Base-by-base conservation (phyloP, 106 monocot genomes). In the Ottelia alismoides region DNA sequence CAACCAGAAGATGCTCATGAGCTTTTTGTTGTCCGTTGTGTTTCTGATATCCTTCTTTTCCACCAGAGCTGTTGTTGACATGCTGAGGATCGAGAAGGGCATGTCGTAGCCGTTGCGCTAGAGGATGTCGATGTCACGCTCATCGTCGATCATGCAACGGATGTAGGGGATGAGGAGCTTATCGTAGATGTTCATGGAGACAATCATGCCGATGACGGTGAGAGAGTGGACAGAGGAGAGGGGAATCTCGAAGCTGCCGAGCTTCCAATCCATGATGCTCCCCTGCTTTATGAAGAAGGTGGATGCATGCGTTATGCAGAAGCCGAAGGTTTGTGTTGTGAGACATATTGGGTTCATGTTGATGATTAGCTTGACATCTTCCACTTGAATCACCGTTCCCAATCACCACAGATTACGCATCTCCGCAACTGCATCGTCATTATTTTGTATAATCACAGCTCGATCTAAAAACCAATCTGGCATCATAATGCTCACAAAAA, bases 221-320 rank as follows among this genome's bases (percentile, higher is more conserved):
- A 92, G 47, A 25, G 81, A 49, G 74, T 45, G 82, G 63, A 82
- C 11, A 20, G 76, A 77, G 45, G 86, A 78, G 20, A 82, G 71
- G 0, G 92, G 92, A 25, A 92, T 68, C 49, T 72, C 71, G 58
- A 92, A 74, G 17, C 29, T 18, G 11, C 52, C 53, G 20, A 83
- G 22, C 17, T 20, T 65, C 22, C 84, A 44, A 69, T 90, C 40
- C 82, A 92, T 82, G 28, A 45, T 58, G 63, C 76, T 69, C 0
- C 65, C 74, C 51, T 87, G 92, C 54, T 92, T 92, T 67, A 87
- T 69, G 82, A 86, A 92, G 73, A 90, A 80, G 70, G 92, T 86
- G 19, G 68, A 62, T 4, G 69, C 28, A 29, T 92, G 92, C 1
- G 82, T 69, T 1, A 79, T 57, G 49, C 60, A 66, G 1, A 86